Conservation (phyloP, 306 rosid species). For the Glycine tomentella region DNA sequence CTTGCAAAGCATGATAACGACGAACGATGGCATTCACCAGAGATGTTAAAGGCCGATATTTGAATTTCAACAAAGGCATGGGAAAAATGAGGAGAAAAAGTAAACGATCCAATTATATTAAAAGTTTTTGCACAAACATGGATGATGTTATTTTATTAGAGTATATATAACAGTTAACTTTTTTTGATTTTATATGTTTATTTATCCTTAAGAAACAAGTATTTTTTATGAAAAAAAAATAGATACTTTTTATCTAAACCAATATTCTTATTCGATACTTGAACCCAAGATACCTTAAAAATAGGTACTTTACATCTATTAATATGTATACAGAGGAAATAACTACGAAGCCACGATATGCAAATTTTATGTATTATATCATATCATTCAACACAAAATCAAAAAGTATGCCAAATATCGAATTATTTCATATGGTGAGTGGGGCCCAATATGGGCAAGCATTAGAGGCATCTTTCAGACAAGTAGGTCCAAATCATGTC, state of each 20-base stretch:
- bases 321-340: background rate
- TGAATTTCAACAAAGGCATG: conserved; percentile 31
- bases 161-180: background rate
- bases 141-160: background rate
- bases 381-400: conserved; percentile 23
- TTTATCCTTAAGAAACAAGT: background rate
- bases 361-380: background rate
- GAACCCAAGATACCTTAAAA: background rate
- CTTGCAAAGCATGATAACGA: conserved; percentile 40
- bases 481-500: conserved; percentile 63
- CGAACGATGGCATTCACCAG: conserved; percentile 21
- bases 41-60: background rate
- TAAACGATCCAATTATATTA: background rate
- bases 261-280: too few species aligned
- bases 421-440: conserved; percentile 55
- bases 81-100: background rate
- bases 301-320: background rate
- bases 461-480: conserved; percentile 57
- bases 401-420: conserved; percentile 32
- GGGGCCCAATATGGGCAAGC: conserved; percentile 58
- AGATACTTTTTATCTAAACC: too few species aligned
- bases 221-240: background rate
- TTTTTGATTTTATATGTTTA: background rate
- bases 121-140: background rate
- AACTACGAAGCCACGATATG: background rate